phyloP scores from a whole-genome alignment of 2,329 filamentous ascomycete species.

The Ophiocordyceps australis region DNA sequence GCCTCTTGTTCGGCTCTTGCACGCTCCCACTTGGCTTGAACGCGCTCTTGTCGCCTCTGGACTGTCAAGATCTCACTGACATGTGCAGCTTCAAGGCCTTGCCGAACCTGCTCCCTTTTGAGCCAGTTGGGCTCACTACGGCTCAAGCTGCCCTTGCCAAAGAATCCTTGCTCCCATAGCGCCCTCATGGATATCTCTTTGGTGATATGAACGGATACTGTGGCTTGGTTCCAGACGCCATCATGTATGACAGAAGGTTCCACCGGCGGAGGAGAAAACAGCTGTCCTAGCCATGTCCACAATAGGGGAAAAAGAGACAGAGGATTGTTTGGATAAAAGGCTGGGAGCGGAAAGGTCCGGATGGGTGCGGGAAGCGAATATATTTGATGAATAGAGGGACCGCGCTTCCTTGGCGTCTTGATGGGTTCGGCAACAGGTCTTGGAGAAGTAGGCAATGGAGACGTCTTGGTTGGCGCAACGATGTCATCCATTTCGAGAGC shows the following conservation, averaged over 20 bases:
- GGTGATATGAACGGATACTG: constrained; percentile 68
- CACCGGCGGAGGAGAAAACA: constrained; percentile 45
- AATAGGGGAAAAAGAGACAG: constrained; percentile 69
- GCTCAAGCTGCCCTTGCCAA: constrained; percentile 83
- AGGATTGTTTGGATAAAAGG: constrained; percentile 83
- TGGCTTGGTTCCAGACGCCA: constrained; percentile 66
- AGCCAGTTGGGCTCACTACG: constrained; percentile 92
- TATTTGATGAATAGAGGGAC: constrained; percentile 44
- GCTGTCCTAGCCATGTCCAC: constrained; percentile 58
- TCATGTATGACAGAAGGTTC: constrained; percentile 48
- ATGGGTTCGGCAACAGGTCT: too few relatives aligned
- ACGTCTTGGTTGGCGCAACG: constrained; percentile 7
- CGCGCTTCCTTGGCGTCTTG: constrained; percentile 12
- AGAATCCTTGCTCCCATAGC: constrained; percentile 94
- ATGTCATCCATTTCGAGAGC: constrained; percentile 23
- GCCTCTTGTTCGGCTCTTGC: constrained; percentile 75
- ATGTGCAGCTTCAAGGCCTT: constrained; percentile 40
- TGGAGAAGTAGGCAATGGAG: too few relatives aligned
- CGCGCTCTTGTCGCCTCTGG: constrained; percentile 60
- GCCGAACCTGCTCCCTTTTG: constrained; percentile 58
- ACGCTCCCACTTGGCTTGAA: constrained; percentile 75
- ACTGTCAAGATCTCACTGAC: constrained; percentile 74
- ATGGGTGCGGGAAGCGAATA: constrained; percentile 71
- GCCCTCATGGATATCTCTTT: constrained; percentile 59
- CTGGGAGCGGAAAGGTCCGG: constrained; percentile 65